Evolutionary conservation across 305 asterid genomes (phyloP).

Genomic region (Fraxinus dipetala): DNA sequence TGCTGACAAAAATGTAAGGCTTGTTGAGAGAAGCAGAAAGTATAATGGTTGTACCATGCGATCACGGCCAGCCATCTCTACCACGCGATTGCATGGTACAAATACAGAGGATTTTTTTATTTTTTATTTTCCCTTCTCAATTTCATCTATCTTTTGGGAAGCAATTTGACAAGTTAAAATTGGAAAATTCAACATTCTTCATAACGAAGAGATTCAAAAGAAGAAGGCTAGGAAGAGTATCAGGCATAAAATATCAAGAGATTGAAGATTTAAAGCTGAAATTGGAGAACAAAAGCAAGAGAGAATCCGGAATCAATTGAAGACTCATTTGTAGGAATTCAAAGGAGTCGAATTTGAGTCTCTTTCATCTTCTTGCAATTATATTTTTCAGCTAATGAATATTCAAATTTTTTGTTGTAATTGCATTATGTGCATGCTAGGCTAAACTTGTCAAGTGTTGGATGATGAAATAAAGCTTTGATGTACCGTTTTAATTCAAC

Average conservation of each 20-base stretch:
- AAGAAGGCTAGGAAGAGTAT: not conserved
- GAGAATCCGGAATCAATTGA: not conserved
- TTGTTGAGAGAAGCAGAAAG: not conserved
- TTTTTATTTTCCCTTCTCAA: not conserved
- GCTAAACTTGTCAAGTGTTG: not conserved
- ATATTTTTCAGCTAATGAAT: not conserved
- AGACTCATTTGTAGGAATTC: not conserved
- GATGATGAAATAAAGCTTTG: not conserved
- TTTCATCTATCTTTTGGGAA: not conserved
- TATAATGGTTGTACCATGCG: not conserved
- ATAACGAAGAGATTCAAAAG: not conserved
- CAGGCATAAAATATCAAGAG: not conserved
- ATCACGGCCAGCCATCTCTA: not conserved
- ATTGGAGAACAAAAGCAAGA: not conserved
- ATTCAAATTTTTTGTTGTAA: not conserved
- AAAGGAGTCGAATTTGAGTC: not conserved
- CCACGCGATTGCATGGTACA: not conserved
- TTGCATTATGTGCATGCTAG: not conserved
- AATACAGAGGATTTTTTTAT: not conserved
- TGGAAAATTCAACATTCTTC: not conserved
- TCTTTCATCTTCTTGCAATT: not conserved
- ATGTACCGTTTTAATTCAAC: not conserved
- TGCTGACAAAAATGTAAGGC: not conserved
- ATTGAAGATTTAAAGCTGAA: not conserved
- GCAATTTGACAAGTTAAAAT: not conserved